Evolutionary conservation across 495 filamentous ascomycete genomes (phyloP), one percentile per base, ranked within the genome.

Genomic region (Xylaria acuta): DNA sequence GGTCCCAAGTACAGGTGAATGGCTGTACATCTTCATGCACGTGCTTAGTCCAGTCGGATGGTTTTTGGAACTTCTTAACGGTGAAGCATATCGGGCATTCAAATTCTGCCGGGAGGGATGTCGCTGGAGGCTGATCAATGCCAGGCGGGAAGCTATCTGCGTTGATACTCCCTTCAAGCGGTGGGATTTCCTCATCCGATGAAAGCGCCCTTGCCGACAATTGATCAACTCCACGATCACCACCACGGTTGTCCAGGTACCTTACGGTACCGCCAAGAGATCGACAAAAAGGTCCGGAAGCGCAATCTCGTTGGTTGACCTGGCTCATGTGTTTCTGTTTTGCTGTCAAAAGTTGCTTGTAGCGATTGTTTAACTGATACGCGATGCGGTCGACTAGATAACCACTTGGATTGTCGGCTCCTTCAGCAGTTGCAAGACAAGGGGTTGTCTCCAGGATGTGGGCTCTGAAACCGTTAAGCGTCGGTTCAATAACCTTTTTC

Each of bases 21-120:
- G 95, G 95, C 77, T 97, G 93, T 14, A 98, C 89, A 78, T 98
- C 95, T 80, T 98, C 95, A 76, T 97, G 93, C 7, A 98, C 93
- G 76, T 98, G 95, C 79, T 98, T 98, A 18, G 95, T 97, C 95
- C 95, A 98, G 82, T 98, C 95, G 0, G 95, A 97, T 40, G 95
- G 95, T 81, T 98, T 98, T 74, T 92, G 88, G 78, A 97, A 94
- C 73, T 92, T 94, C 82, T 97, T 97, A 54, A 92, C 89, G 75
- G 92, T 89, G 84, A 94, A 98, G 82, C 95, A 98, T 27, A 97
- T 84, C 40, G 93, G 90, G 74, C 95, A 98, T 81, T 98, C 95
- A 75, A 98, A 97, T 75, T 95, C 90, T 12, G 94, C 93, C 6
- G 95, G 95, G 20, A 98, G 85, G 25, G 88, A 88, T 49, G 82